Evolutionary conservation across 805 yeast genomes (phyloP), one percentile per base, ranked within the genome.

Genomic region (Metschnikowia hibisci): DNA sequence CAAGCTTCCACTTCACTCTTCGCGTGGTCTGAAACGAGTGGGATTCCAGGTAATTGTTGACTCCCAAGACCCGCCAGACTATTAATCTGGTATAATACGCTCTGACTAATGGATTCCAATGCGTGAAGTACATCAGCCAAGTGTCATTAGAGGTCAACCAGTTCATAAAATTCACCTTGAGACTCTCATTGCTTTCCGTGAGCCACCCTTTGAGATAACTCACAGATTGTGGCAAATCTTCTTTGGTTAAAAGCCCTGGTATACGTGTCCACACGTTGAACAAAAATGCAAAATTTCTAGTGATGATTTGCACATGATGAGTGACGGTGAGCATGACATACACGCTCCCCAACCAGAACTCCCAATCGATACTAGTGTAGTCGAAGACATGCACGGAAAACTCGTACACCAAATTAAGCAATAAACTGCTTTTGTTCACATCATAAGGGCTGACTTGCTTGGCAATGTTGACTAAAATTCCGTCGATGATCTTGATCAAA

Each of bases 101-200:
- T 29, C 96, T 68, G 18, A 86, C 81, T 13, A 87, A 61, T 3
- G 95, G 89, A 54, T 81, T 77, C 87, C 95, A 88, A 61, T 88
- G 95, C 30, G 81, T 75, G 54, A 87, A 80, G 47, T 76, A 77
- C 37, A 69, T 65, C 27, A 62, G 62, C 83, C 90, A 86, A 27
- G 67, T 63, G 1, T 56, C 51, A 4, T 66, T 57, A 3, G 77
- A 69, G 6, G 83, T 62, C 27, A 86, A 57, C 81, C 84, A 84
- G 14, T 62, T 55, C 4, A 78, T 64, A 41, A 81, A 62, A 52
- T 76, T 76, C 53, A 69, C 66, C 46, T 80, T 70, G 37, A 74
- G 56, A 32, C 80, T 65, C 44, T 69, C 71, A 27, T 59, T 61
- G 4, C 55, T 47, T 45, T 69, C 56, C 2, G 45, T 46, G 4